phyloP scores from a whole-genome alignment of 495 filamentous ascomycete species.

The Aspergillus coremiiformis region DNA sequence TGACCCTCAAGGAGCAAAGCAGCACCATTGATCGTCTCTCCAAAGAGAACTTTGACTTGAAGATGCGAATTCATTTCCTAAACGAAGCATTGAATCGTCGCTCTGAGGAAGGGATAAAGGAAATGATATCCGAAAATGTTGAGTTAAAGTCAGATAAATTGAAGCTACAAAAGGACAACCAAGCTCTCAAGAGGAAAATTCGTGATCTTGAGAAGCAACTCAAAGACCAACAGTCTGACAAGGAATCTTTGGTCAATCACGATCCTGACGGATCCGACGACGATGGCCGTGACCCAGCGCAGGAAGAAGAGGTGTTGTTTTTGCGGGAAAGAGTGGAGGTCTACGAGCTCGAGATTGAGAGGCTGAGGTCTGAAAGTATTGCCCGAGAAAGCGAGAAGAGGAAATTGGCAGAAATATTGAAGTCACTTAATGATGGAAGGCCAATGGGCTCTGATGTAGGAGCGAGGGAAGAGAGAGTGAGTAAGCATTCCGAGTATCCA shows the following conservation, averaged over 20 bases:
- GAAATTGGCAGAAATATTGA: constrained; percentile 70
- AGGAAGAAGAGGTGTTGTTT: constrained; percentile 78
- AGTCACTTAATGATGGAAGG: constrained; percentile 58
- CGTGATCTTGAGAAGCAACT: constrained; percentile 80
- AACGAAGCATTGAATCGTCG: constrained; percentile 88
- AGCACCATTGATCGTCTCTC: constrained; percentile 90
- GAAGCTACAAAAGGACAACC: constrained; percentile 81
- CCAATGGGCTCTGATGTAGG: constrained; percentile 59
- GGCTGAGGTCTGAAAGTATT: constrained; percentile 66
- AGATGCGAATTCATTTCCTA: constrained; percentile 94
- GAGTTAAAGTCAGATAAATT: constrained; percentile 86
- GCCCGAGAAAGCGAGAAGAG: constrained; percentile 73
- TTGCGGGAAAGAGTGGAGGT: constrained; percentile 76
- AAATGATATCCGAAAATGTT: constrained; percentile 95
- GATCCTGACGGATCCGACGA: constrained; percentile 59
- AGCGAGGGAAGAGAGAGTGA: constrained; percentile 71
- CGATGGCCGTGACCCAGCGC: constrained; percentile 34
- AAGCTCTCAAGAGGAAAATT: constrained; percentile 64
- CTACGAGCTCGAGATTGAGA: constrained; percentile 75
- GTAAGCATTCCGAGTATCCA: constrained; percentile 14
- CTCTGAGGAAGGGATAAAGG: constrained; percentile 92
- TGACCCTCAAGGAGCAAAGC: constrained; percentile 95
- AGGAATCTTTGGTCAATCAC: constrained; percentile 50
- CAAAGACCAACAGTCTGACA: constrained; percentile 55
- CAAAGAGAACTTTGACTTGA: constrained; percentile 93